Evolutionary conservation across 148 eudicot species (phyloP).

Genomic region (Rheum nobile): DNA sequence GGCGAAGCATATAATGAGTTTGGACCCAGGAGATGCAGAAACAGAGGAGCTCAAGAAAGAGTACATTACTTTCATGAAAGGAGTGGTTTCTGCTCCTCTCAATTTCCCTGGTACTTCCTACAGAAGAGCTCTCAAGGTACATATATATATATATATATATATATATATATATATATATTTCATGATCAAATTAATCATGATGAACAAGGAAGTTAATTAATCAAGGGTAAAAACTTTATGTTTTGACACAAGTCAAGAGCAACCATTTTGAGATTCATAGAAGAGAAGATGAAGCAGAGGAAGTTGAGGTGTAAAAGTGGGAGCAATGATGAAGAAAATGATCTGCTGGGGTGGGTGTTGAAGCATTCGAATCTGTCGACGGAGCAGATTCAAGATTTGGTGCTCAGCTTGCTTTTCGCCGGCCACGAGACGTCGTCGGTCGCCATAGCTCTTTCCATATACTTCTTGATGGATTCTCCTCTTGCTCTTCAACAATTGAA

Average conservation of each 20-base stretch:
- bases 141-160: too few species aligned
- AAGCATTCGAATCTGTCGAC: constrained; percentile 73
- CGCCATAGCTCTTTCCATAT: constrained; percentile 79
- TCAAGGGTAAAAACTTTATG: not conserved
- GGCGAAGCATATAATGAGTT: constrained; percentile 92
- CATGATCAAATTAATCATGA: too few species aligned
- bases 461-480: constrained; percentile 69
- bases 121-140: constrained; percentile 70
- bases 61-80: constrained; percentile 96
- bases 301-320: constrained; percentile 4
- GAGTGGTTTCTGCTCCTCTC: constrained; percentile 84
- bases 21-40: constrained; percentile 77
- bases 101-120: constrained; percentile 96
- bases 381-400: constrained; percentile 88
- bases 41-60: constrained; percentile 85
- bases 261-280: constrained; percentile 67
- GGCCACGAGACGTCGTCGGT: constrained; percentile 98
- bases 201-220: too few species aligned
- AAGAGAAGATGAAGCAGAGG: constrained; percentile 67
- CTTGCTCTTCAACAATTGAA: constrained; percentile 57
- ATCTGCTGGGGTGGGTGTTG: constrained; percentile 89
- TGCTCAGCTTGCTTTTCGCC: constrained; percentile 81
- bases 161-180: too few species aligned
- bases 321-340: constrained; percentile 47
- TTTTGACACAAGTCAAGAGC: constrained; percentile 47